Base-by-base conservation (phyloP, 257 asterid genomes). In the Rehmannia glutinosa region DNA sequence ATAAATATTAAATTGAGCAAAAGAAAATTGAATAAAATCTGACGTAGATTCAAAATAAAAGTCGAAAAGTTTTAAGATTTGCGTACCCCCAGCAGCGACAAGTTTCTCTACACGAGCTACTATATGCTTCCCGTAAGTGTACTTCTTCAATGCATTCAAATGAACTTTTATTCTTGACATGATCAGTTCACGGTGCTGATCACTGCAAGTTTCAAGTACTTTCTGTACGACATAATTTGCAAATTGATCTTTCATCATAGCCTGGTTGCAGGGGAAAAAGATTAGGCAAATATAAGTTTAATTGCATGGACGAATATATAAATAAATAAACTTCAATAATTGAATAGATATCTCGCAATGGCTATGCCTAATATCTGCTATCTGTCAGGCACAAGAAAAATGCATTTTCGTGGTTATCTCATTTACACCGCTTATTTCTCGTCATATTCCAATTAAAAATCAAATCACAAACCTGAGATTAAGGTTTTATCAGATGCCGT, bases 31-130 rank as follows among this genome's bases (percentile, higher is more conserved):
- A 42, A n/a, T n/a, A n/a, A n/a, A n/a, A n/a, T n/a, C n/a, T n/a
- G n/a, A n/a, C n/a, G n/a, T n/a, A n/a, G n/a, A n/a, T n/a, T n/a
- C 27, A n/a, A 24, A 43, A 35, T 8, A 49, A 20, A 66, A 25
- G 39, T 15, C 17, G 11, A 1, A 27, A 16, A 16, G 39, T 15
- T 21, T 38, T n/a, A 5, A 60, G 61, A 53, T 59, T 10, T 15
- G 24, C 77, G 16, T 78, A 86, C 91, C 96, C 65, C 96, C 96
- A 78, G 96, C 93, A 24, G 92, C 92, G 64, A 88, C 87, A 30
- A 88, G 92, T 79, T 88, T 88, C 75, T 88, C 96, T 56, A 85
- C 96, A 55, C 96, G 96, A 52, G 92, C 93, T 46, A 88, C 96
- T 54, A 88, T 88, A 58, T 88, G 96, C 75, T 88, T 88, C 62